Base-by-base conservation (phyloP, 1,284 basidiomycete genomes). In the Cutaneotrichosporon dermatis region DNA sequence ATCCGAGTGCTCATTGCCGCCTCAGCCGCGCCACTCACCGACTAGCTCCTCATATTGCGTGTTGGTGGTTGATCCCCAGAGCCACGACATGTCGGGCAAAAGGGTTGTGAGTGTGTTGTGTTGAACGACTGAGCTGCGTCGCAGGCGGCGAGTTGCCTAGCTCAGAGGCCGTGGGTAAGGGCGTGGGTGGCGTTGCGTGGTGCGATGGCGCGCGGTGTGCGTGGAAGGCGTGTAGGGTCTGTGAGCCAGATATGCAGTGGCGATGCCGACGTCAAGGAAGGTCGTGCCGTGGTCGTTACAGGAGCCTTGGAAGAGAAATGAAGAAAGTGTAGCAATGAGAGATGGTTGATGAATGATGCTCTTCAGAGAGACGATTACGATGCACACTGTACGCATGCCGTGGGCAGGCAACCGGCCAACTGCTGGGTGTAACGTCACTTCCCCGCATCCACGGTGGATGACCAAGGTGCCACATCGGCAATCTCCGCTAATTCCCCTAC, bases 11-110 rank as follows among this genome's bases (percentile, higher is more conserved):
- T 25, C 25, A 25, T 25, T 25, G 25, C 25, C 25, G 25, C 25
- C 25, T 25, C 25, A 25, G 25, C 25, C 25, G 25, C 25, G 25
- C 25, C 25, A 71, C 76, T 64, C 57, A 77, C 77, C 77, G 41
- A 76, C 74, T 5, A 77, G 70, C 66, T 77, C 75, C 67, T 79
- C 77, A 61, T 74, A 76, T 56, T 77, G 73, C 54, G 76, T 68
- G 50, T 74, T 76, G n/a, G 69, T 69, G 15, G 67, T 58, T 8
- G 70, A 44, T 9, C 73, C 73, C 76, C 76, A 77, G 8, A 79
- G 66, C 77, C 77, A 79, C 51, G 77, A 77, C 72, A 76, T 76
- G 33, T 37, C 66, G 52, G 35, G 49, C 15, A 53, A 37, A n/a
- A 12, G 45, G n/a, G 33, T 44, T 8, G 33, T 16, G 12, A 34